Evolutionary conservation across 139 green algal genomes (phyloP), one percentile per base, ranked within the genome.

Genomic region (Choricystis sp.): DNA sequence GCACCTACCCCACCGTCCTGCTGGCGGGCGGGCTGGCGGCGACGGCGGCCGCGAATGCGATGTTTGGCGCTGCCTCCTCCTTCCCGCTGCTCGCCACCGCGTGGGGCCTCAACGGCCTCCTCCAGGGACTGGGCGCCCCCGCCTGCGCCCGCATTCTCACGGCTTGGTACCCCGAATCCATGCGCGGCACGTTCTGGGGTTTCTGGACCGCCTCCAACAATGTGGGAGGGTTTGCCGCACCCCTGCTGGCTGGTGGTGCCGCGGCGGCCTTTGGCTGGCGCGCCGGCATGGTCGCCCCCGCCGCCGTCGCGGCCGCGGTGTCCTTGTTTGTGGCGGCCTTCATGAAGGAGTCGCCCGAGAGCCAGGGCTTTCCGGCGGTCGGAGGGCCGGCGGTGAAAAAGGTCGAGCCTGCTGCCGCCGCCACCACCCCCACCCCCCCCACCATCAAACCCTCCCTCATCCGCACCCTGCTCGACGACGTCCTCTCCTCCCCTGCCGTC

Each of bases 91-190:
- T 94, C 77, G 80, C 72, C 64, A 72, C 80, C 62, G 86, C 84
- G 66, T 89, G 83, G 81, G 82, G 73, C 14, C 67, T 93, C 26
- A 93, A 93, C 63, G 86, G 86, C 31, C 83, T 85, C 4, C 78
- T 94, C 63, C 74, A 91, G 76, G 88, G 88, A 56, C 82, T 94
- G 57, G 88, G 88, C 28, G 88, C 83, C 0, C 86, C 86, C 20
- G 88, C 79, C 72, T 96, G 88, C 73, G 88, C 88, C 2, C 81
- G 86, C 58, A 92, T 94, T 67, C 71, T 96, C 57, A 96, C 88
- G 14, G 85, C 79, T 49, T 95, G 88, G 88, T 95, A 91, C 71
- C 83, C 86, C 9, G 67, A 59, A 52, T 66, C 67, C 14, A 67
- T 77, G 67, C 60, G 72, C 49, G 72, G 72, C 49, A 83, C 72